Evolutionary conservation across 148 eudicot genomes (phyloP).

Genomic region (Beta vulgaris): DNA sequence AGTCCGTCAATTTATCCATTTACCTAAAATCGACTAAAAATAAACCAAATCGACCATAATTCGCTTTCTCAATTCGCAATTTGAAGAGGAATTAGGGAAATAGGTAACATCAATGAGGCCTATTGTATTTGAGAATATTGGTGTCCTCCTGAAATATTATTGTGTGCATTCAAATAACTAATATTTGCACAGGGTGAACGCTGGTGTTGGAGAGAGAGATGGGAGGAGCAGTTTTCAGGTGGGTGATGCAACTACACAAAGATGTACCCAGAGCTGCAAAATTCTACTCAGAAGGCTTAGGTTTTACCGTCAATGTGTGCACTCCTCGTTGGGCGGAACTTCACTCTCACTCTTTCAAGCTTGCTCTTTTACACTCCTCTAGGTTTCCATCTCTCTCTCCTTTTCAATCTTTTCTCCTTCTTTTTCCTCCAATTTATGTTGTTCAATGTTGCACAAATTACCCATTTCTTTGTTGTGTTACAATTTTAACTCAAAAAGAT

Average conservation of each 20-base stretch:
- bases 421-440: neutral
- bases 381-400: constrained; percentile 29
- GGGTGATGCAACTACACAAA: constrained; percentile 87
- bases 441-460: neutral
- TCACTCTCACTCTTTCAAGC: constrained; percentile 72
- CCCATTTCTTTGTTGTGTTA: neutral
- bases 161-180: no score
- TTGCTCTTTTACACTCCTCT: constrained; percentile 76
- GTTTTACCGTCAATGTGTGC: constrained; percentile 69
- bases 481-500: neutral
- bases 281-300: constrained; percentile 83
- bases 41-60: no score
- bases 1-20: no score
- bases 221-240: constrained; percentile 58
- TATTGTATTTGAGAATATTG: no score
- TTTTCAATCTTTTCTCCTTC: no score
- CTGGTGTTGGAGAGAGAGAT: neutral
- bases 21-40: no score
- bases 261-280: constrained; percentile 93
- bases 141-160: no score
- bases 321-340: constrained; percentile 97
- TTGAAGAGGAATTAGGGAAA: no score
- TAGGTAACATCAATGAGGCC: no score
- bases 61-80: no score
- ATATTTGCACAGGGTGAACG: no score